Conservation (phyloP, 305 asterid genomes). For the Solanum hybrid region DNA sequence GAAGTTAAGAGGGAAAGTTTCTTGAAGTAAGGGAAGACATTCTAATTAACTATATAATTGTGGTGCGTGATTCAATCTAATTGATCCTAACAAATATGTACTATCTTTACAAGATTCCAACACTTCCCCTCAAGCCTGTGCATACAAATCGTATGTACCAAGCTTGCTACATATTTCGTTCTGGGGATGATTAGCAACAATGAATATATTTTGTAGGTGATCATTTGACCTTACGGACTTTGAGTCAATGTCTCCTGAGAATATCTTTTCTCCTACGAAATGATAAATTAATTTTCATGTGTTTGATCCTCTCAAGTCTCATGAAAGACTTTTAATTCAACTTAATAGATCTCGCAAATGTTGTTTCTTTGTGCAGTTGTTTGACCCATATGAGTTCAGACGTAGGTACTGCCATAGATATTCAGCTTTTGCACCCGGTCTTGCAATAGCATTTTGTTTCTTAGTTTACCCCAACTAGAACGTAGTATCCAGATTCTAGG, state of each 20-base stretch:
- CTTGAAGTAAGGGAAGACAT: not conserved
- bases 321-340: not conserved
- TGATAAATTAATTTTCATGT: not conserved
- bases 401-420: not conserved
- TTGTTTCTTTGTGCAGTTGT: not conserved
- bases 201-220: not conserved
- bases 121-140: not conserved
- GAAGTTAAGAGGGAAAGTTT: not conserved
- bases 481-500: not conserved
- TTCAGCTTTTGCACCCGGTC: not conserved
- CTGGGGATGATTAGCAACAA: not conserved
- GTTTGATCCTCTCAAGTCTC: not conserved
- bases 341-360: not conserved
- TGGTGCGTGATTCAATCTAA: not conserved
- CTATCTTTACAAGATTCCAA: not conserved
- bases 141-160: not conserved
- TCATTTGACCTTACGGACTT: not conserved
- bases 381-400: not conserved
- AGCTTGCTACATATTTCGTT: not conserved
- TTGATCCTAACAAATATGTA: not conserved
- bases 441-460: not conserved
- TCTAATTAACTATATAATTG: not conserved
- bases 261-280: not conserved
- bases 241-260: not conserved
- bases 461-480: not conserved